Base-by-base conservation (phyloP, 1,139 yeast genomes). In the Zygoascus meyerae region DNA sequence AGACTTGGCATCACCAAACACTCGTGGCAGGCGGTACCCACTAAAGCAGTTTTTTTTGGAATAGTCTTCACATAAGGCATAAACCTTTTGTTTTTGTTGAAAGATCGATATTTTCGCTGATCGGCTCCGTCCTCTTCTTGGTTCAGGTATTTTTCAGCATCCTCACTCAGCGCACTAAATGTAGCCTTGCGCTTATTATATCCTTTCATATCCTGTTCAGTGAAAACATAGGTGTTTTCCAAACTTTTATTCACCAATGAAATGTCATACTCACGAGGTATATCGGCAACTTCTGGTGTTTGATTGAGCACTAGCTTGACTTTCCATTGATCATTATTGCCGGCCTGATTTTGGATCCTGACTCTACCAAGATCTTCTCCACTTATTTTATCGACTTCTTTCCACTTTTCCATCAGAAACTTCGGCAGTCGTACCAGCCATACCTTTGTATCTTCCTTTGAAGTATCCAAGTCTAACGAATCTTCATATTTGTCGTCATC, bases 361-460 rank as follows among this genome's bases (percentile, higher is more conserved):
- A 92, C 86, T 55, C 79, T 80, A 9, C 97, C 98, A 52, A 92
- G 69, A 54, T 81, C 83, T 58, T 83, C 80, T 1, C 96, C 71
- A 50, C 79, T 73, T 50, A 84, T 66, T 34, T 70, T 70, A 12
- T 74, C 79, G 40, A 78, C 74, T 52, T 83, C 75, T 48, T 81
- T 76, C 95, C 97, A 89, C 55, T 78, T 74, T 45, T 83, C 89
- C 42, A 95, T 85, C 52, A 92, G 71, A 60, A 87, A 89, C 59
- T 86, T 79, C 3, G 98, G 97, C 57, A 92, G 70, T 57, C 95
- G 79, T 26, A 92, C 95, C 28, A 92, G 71, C 98, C 98, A 92
- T 37, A 92, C 83, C 58, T 87, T 87, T 43, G 66, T 61, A 37
- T 54, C 63, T 34, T 64, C 62, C 21, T 58, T 55, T 15, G 66